phyloP scores from a whole-genome alignment of 768 basidiomycete genomes.

The Boletus eberwhitei region DNA sequence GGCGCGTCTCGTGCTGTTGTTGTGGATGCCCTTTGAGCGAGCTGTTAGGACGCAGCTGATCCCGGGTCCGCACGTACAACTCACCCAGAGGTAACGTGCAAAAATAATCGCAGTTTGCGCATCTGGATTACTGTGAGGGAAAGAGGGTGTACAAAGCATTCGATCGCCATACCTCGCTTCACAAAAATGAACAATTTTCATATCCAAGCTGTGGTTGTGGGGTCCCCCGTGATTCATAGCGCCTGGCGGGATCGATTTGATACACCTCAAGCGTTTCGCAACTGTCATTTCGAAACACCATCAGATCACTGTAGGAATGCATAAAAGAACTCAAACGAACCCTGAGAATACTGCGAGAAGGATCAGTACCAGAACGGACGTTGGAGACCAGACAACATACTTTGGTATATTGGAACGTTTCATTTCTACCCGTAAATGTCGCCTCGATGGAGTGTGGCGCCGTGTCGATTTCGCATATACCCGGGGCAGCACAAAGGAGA shows the following conservation, averaged over 20 bases:
- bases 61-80: background rate
- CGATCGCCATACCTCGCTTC: constrained; percentile 37
- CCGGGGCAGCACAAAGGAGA: constrained; percentile 39
- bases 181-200: constrained; percentile 51
- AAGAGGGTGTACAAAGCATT: background rate
- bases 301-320: background rate
- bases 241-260: constrained; percentile 43
- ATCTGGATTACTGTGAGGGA: constrained; percentile 31
- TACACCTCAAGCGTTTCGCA: constrained; percentile 49
- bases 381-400: constrained; percentile 26
- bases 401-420: constrained; percentile 65
- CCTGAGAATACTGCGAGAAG: constrained; percentile 49
- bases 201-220: constrained; percentile 49
- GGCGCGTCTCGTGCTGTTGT: constrained; percentile 58
- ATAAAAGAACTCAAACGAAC: constrained; percentile 23
- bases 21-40: constrained; percentile 49
- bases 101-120: constrained; percentile 54
- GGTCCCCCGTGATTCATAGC: constrained; percentile 41
- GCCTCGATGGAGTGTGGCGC: constrained; percentile 58
- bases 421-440: constrained; percentile 56
- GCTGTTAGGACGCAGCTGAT: background rate
- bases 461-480: constrained; percentile 59
- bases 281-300: constrained; percentile 27
- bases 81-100: constrained; percentile 55
- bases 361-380: background rate